Conservation (phyloP, 2,329 filamentous ascomycete species). For the Talaromyces sp. region DNA sequence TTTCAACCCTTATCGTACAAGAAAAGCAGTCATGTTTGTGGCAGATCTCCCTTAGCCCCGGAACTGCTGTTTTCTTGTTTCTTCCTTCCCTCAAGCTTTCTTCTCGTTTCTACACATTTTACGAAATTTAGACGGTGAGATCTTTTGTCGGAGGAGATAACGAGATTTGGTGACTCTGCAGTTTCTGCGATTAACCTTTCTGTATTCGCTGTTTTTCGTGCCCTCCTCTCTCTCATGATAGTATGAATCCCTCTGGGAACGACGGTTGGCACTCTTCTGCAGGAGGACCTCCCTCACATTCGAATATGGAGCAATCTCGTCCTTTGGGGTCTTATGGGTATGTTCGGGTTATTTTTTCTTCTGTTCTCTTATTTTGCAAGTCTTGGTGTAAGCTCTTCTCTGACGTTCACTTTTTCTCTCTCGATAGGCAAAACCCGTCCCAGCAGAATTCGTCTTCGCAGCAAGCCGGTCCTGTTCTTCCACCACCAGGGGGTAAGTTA, state of each 20-base stretch:
- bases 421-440: constrained; percentile 34
- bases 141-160: neutral
- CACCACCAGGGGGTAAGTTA: constrained; percentile 36
- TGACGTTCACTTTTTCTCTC: constrained; percentile 9
- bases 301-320: constrained; percentile 40
- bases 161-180: neutral
- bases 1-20: constrained; percentile 7
- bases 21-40: constrained; percentile 24
- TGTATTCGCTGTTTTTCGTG: neutral
- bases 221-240: constrained; percentile 14
- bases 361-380: neutral
- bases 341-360: constrained; percentile 16
- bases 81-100: constrained; percentile 1
- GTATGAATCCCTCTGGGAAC: constrained; percentile 40
- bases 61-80: constrained; percentile 1
- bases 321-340: constrained; percentile 44
- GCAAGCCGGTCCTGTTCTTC: constrained; percentile 35
- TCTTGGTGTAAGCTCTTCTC: neutral
- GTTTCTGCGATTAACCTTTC: neutral
- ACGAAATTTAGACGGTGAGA: neutral
- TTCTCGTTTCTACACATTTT: neutral
- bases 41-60: constrained; percentile 21
- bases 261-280: constrained; percentile 40
- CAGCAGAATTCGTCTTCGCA: constrained; percentile 37
- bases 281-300: constrained; percentile 38